Conservation (phyloP, 257 asterid species). For the Penstemon davidsonii region DNA sequence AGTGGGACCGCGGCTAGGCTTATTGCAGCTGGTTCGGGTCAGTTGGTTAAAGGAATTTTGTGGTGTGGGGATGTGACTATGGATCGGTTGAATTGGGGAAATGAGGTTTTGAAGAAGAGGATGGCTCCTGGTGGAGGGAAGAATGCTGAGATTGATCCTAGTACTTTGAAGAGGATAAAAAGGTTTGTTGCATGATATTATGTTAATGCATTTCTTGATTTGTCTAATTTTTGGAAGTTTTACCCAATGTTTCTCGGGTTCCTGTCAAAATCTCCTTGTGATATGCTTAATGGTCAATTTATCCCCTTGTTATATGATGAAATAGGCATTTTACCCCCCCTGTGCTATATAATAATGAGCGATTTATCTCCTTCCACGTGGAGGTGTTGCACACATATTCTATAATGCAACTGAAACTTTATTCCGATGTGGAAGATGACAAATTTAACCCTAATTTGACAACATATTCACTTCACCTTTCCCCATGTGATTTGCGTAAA, state of each 20-base stretch:
- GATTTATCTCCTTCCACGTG: too few relatives aligned
- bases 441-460: too few relatives aligned
- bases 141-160: constrained; percentile 63
- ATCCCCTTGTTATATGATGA: too few relatives aligned
- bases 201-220: constrained; percentile 4
- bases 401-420: too few relatives aligned
- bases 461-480: too few relatives aligned
- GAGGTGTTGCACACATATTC: too few relatives aligned
- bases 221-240: not conserved
- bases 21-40: constrained; percentile 89
- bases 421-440: too few relatives aligned
- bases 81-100: constrained; percentile 77
- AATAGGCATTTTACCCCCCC: too few relatives aligned
- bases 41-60: constrained; percentile 79
- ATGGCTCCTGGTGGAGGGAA: constrained; percentile 51
- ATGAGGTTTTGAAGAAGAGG: constrained; percentile 72
- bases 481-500: too few relatives aligned
- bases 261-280: too few relatives aligned
- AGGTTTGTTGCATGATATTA: constrained; percentile 41
- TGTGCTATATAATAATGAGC: too few relatives aligned
- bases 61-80: constrained; percentile 97
- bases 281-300: not conserved
- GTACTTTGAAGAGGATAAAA: constrained; percentile 75
- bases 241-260: too few relatives aligned
- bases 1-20: constrained; percentile 85